Evolutionary conservation across 768 basidiomycete species (phyloP).

Genomic region (Heimioporus sp.): DNA sequence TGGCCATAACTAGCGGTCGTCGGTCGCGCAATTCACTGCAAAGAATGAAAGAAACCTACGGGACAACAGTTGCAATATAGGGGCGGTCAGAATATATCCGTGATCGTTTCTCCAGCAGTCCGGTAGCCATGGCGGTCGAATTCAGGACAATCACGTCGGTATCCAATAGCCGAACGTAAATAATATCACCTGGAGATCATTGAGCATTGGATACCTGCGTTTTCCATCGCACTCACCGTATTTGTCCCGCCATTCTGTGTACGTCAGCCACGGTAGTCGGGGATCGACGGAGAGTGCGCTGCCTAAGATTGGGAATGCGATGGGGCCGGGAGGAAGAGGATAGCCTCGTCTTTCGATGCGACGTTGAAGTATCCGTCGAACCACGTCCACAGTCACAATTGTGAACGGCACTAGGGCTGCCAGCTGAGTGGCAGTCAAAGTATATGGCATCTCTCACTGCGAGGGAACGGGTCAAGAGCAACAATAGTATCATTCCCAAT

Average conservation of each 20-base stretch:
- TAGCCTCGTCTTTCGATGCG: background rate
- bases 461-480: background rate
- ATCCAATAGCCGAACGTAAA: background rate
- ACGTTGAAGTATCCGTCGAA: background rate
- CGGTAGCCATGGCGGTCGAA: background rate
- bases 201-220: background rate
- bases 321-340: conserved; percentile 8
- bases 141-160: background rate
- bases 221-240: background rate
- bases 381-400: background rate
- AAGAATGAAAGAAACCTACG: background rate
- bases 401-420: background rate
- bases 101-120: conserved; percentile 1
- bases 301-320: conserved; percentile 3
- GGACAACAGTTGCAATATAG: background rate
- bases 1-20: background rate
- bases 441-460: background rate
- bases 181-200: background rate
- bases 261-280: conserved; percentile 1
- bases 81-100: conserved; percentile 1
- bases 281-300: background rate
- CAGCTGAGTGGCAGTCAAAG: background rate
- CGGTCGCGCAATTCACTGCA: too few relatives aligned
- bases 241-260: conserved; percentile 3
- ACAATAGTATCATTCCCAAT: background rate